Conservation (phyloP, 129 eudicot species). For the Deinandra increscens region DNA sequence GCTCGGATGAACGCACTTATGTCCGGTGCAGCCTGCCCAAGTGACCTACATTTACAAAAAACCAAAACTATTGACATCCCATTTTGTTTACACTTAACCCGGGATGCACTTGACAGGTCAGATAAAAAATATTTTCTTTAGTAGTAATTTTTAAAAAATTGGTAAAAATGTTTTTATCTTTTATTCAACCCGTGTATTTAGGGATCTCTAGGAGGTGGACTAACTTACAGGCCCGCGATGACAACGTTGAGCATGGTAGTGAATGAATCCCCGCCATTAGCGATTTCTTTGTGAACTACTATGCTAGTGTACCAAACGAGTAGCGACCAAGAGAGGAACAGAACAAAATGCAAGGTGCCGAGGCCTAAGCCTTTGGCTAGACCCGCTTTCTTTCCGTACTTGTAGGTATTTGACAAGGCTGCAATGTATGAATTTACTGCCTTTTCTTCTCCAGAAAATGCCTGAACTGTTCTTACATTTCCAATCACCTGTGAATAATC, state of each 20-base stretch:
- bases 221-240: slow-evolving; percentile 99
- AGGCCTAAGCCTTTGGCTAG: slow-evolving; percentile 95
- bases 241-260: slow-evolving; percentile 99
- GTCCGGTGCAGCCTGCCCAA: slow-evolving; percentile 98
- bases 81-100: background rate
- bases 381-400: slow-evolving; percentile 86
- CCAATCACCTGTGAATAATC: slow-evolving; percentile 64
- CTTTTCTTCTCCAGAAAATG: slow-evolving; percentile 90
- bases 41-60: slow-evolving; percentile 54
- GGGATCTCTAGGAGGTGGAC: slow-evolving; percentile 19
- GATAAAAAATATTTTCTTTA: background rate
- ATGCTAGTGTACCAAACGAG: slow-evolving; percentile 97
- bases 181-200: background rate
- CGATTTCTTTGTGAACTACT: slow-evolving; percentile 82
- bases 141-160: too few species aligned
- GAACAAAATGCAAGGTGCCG: slow-evolving; percentile 84
- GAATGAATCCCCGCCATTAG: slow-evolving; percentile 97
- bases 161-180: background rate
- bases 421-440: slow-evolving; percentile 74
- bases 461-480: slow-evolving; percentile 96
- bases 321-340: slow-evolving; percentile 94
- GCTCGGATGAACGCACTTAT: slow-evolving; percentile 91
- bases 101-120: background rate
- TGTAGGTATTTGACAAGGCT: slow-evolving; percentile 66
- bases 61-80: background rate